Evolutionary conservation across 1,284 basidiomycete species (phyloP).

Genomic region (Cryptococcus sp.): DNA sequence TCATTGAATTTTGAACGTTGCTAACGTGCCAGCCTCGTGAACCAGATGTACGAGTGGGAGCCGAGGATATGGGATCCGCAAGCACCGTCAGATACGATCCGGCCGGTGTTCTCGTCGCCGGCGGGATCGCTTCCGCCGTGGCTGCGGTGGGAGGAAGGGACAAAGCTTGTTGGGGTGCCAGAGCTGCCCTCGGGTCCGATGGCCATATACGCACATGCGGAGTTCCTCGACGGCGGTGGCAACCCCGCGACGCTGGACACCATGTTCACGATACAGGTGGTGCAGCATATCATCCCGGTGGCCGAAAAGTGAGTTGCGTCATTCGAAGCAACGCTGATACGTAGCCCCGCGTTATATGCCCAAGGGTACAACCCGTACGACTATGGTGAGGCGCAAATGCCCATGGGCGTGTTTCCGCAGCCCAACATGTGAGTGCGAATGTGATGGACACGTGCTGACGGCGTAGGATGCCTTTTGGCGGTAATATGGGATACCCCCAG

Average conservation of each 20-base stretch:
- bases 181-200: conserved; percentile 30
- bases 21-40: conserved; percentile 55
- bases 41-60: conserved; percentile 85
- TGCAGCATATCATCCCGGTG: conserved; percentile 18
- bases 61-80: conserved; percentile 98
- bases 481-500: conserved; percentile 14
- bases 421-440: conserved; percentile 1
- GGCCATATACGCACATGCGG: conserved; percentile 33
- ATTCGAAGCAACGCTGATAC: not conserved
- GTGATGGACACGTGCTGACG: not conserved
- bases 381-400: conserved; percentile 1
- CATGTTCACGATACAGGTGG: conserved; percentile 37
- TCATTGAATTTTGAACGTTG: conserved; percentile 6
- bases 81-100: conserved; percentile 73
- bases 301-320: conserved; percentile 7
- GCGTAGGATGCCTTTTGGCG: conserved; percentile 2
- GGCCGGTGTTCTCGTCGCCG: conserved; percentile 76
- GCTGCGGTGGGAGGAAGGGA: conserved; percentile 83
- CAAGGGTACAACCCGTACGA: conserved; percentile 15
- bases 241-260: conserved; percentile 32
- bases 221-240: conserved; percentile 41
- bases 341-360: conserved; percentile 10
- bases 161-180: conserved; percentile 39
- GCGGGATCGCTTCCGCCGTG: conserved; percentile 70
- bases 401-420: not conserved